Percentiles rank a stretch among this genome's conserved stretches.
Conservation (phyloP, 345 rosid species). For the Ailanthus altissimus region DNA sequence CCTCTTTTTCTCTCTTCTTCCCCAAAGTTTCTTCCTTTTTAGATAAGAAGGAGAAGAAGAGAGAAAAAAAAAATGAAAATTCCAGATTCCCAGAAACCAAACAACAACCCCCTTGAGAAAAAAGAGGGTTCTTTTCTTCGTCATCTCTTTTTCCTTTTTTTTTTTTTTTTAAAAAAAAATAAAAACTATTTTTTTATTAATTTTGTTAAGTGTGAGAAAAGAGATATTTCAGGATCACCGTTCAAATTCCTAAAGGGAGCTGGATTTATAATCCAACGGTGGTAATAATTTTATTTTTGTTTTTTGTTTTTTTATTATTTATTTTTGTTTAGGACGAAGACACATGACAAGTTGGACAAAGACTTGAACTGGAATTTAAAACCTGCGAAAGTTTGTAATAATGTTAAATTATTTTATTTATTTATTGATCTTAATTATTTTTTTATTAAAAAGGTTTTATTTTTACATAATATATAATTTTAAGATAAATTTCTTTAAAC, state of each 20-base stretch:
- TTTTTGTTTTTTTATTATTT: not conserved
- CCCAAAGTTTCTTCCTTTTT: conserved; percentile 24
- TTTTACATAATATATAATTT: too few species aligned
- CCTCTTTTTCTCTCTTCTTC: conserved; percentile 11
- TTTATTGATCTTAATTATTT: too few species aligned
- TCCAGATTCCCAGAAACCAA: conserved; percentile 31
- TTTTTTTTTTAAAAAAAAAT: not conserved
- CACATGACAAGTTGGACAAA: not conserved
- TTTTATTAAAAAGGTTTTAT: too few species aligned
- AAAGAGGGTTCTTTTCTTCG: conserved; percentile 47
- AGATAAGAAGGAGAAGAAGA: conserved; percentile 20
- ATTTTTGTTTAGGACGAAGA: not conserved
- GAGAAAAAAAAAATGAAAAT: conserved; percentile 1
- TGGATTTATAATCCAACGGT: conserved; percentile 41
- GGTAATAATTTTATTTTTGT: not conserved
- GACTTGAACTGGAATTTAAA: not conserved
- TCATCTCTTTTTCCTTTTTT: conserved; percentile 22
- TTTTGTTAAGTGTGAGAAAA: not conserved
- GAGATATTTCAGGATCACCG: conserved; percentile 12
- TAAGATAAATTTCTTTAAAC: too few species aligned
- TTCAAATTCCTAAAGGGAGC: not conserved
- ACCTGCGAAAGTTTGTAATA: not conserved
- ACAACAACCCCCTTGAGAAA: conserved; percentile 24
- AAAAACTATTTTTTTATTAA: not conserved
- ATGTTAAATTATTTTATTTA: not conserved